Evolutionary conservation across 306 rosid genomes (phyloP).

Genomic region (Sechiopsis laciniata): DNA sequence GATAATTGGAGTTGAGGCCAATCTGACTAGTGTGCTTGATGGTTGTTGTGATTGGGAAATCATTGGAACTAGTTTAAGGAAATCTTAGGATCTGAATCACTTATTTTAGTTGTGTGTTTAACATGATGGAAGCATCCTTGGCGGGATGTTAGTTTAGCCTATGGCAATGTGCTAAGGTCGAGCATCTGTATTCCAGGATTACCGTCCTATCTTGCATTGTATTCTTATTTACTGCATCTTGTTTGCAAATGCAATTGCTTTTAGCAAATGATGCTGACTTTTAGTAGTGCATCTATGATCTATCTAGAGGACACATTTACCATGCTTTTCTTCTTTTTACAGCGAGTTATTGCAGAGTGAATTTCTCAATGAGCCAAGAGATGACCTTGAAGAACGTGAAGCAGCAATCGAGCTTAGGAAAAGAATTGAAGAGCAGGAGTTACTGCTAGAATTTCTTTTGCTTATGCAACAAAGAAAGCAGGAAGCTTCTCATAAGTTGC

Average conservation of each 20-base stretch:
- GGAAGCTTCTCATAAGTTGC: slow-evolving; percentile 74
- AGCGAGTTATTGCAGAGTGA: slow-evolving; percentile 81
- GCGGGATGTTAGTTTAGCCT: not conserved
- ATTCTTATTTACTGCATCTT: not conserved
- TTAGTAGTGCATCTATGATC: not conserved
- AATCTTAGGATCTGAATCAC: not conserved
- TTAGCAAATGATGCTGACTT: not conserved
- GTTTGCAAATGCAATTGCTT: not conserved
- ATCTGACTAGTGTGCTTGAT: not conserved
- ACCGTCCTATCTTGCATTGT: not conserved
- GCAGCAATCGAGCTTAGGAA: slow-evolving; percentile 77
- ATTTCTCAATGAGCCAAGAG: slow-evolving; percentile 76
- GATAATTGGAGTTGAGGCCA: not conserved
- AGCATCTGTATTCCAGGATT: not conserved
- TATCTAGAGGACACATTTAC: not conserved
- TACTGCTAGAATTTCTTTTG: slow-evolving; percentile 76
- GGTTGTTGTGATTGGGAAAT: not conserved
- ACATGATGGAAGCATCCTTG: not conserved
- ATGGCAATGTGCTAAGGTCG: too few species aligned
- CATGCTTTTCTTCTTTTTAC: slow-evolving; percentile 28
- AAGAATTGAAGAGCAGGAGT: slow-evolving; percentile 73
- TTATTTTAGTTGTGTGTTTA: not conserved
- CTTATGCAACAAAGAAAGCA: slow-evolving; percentile 71
- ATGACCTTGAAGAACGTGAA: slow-evolving; percentile 75
- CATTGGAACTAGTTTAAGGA: not conserved